A percentile compares a stretch with the other conserved stretches of the same genome.
These are phyloP conservation scores for Claviceps sp. DNA, from an alignment of 2,329 filamentous ascomycete species.

Conservation along the genomic window DNA sequence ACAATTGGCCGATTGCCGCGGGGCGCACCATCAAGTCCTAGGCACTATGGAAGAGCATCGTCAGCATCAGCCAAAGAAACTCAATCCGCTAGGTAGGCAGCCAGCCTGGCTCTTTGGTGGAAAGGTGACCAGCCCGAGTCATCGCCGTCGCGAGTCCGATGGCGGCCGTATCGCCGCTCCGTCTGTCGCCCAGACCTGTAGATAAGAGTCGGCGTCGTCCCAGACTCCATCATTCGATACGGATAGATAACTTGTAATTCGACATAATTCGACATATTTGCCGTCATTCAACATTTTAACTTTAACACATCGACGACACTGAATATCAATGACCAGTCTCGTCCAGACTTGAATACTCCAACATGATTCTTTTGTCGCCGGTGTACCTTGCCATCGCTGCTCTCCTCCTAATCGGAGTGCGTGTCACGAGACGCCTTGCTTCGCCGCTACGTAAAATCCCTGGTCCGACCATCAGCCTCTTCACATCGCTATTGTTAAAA, in stretches of 20 bases:
- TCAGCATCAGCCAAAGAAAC: neutral
- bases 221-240: neutral
- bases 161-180: neutral
- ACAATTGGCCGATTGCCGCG: neutral
- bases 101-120: neutral
- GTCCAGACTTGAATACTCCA: neutral
- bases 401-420: slow-evolving; percentile 12
- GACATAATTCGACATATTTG: neutral
- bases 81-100: neutral
- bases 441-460: slow-evolving; percentile 29
- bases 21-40: neutral
- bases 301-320: neutral
- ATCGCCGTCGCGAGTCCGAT: neutral
- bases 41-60: neutral
- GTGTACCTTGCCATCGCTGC: slow-evolving; percentile 12
- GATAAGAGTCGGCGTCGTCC: neutral
- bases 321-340: neutral
- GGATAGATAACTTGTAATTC: neutral
- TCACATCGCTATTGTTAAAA: slow-evolving; percentile 38
- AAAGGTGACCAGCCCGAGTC: neutral
- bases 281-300: neutral
- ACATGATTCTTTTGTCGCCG: slow-evolving; percentile 17
- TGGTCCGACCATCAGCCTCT: slow-evolving; percentile 32
- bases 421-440: slow-evolving; percentile 15
- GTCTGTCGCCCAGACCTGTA: slow-evolving; percentile 1